A percentile compares a stretch with the other conserved stretches of the same genome.
Conservation (phyloP, 1,139 yeast genomes). For the Starmera stellimalicola region DNA sequence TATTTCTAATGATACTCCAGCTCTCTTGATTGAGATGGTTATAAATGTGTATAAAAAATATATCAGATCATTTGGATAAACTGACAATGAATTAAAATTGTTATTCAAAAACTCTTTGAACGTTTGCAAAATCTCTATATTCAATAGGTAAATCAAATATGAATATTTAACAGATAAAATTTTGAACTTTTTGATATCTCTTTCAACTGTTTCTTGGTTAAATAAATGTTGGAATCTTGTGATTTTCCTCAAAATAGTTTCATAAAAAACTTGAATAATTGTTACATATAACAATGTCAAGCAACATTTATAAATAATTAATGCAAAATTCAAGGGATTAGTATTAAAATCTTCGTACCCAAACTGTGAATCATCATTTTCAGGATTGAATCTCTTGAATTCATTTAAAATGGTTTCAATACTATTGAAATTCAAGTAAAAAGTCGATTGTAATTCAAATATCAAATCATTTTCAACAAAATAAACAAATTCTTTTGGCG, state of each 20-base stretch:
- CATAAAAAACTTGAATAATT: background rate
- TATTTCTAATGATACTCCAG: background rate
- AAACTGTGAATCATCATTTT: no score
- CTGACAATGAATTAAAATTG: background rate
- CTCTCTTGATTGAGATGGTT: background rate
- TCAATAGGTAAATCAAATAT: background rate
- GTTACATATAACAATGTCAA: background rate
- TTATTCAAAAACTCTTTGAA: background rate
- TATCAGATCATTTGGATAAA: background rate
- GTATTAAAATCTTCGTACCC: background rate
- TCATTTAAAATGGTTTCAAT: background rate
- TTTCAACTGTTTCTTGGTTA: background rate
- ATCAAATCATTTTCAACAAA: slow-evolving; percentile 1
- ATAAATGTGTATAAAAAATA: background rate
- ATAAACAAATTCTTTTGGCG: background rate
- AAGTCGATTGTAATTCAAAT: background rate
- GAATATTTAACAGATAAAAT: background rate
- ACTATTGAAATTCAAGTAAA: background rate
- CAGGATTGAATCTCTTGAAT: background rate
- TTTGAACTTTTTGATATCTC: background rate
- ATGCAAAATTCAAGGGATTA: background rate
- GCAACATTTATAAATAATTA: no score
- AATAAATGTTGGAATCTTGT: background rate
- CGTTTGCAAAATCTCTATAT: background rate
- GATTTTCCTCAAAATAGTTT: background rate